A percentile compares a stretch with the other conserved stretches of the same genome.
Conservation (phyloP, 768 basidiomycete genomes). For the Tephrocybe sp. region DNA sequence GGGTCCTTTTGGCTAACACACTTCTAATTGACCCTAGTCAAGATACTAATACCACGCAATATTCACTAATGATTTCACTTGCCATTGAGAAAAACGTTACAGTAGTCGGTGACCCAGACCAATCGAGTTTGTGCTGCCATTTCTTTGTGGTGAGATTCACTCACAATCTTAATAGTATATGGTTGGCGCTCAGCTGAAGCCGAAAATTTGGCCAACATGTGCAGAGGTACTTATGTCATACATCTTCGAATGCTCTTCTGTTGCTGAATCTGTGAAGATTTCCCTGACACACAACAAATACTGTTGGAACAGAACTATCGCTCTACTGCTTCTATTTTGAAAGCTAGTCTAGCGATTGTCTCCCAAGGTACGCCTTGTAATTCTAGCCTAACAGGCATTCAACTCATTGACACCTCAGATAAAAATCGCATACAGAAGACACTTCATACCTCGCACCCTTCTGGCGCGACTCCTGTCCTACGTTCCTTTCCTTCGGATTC, state of each 20-base stretch:
- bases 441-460: constrained; percentile 64
- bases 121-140: constrained; percentile 57
- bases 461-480: constrained; percentile 59
- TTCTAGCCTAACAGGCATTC: not conserved
- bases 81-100: constrained; percentile 59
- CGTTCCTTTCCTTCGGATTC: constrained; percentile 49
- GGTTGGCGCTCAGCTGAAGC: constrained; percentile 86
- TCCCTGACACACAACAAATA: constrained; percentile 61
- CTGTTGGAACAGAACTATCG: constrained; percentile 86
- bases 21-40: constrained; percentile 37
- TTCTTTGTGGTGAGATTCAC: not conserved
- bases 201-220: constrained; percentile 72
- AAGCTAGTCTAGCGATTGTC: constrained; percentile 74
- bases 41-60: constrained; percentile 82
- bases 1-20: not conserved
- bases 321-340: constrained; percentile 74
- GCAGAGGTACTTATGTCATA: constrained; percentile 40
- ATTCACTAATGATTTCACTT: constrained; percentile 72
- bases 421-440: constrained; percentile 72
- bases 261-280: constrained; percentile 88
- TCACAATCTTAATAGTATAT: constrained; percentile 49
- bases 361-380: constrained; percentile 57
- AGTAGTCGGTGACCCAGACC: constrained; percentile 89
- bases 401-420: constrained; percentile 40
- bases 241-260: no score